Evolutionary conservation across 106 monocot genomes (phyloP).

Genomic region (Acorus gramineus): DNA sequence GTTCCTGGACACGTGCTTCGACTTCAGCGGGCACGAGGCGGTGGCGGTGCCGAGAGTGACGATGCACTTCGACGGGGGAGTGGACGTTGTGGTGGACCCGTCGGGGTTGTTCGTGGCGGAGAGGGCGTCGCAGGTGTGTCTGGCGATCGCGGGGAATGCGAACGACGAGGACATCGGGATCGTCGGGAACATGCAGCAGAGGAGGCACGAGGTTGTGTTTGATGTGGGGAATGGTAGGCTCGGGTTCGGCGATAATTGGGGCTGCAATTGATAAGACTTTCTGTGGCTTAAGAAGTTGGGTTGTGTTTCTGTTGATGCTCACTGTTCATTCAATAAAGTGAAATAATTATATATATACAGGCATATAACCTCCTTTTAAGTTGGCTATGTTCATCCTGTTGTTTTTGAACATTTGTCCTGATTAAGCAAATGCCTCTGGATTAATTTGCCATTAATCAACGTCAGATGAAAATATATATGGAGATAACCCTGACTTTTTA

Average conservation of each 20-base stretch:
- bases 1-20: slow-evolving; percentile 9
- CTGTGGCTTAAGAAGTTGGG: too few relatives aligned
- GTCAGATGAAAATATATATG: too few relatives aligned
- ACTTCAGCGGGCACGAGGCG: not conserved
- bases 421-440: too few relatives aligned
- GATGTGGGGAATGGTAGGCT: not conserved
- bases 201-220: not conserved
- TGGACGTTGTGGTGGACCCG: not conserved
- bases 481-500: too few relatives aligned
- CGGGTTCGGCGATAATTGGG: not conserved
- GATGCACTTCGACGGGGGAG: slow-evolving; percentile 2
- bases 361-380: too few relatives aligned
- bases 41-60: not conserved
- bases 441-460: too few relatives aligned
- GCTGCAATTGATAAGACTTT: too few relatives aligned
- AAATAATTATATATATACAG: too few relatives aligned
- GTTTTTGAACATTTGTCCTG: too few relatives aligned
- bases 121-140: not conserved
- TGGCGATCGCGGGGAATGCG: slow-evolving; percentile 11
- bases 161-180: not conserved
- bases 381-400: too few relatives aligned
- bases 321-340: too few relatives aligned
- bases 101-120: not conserved
- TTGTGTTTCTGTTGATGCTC: too few relatives aligned
- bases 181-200: slow-evolving; percentile 18